Base-by-base conservation (phyloP, 2,329 filamentous ascomycete genomes). In the Dothidotthia symphoricarpi region DNA sequence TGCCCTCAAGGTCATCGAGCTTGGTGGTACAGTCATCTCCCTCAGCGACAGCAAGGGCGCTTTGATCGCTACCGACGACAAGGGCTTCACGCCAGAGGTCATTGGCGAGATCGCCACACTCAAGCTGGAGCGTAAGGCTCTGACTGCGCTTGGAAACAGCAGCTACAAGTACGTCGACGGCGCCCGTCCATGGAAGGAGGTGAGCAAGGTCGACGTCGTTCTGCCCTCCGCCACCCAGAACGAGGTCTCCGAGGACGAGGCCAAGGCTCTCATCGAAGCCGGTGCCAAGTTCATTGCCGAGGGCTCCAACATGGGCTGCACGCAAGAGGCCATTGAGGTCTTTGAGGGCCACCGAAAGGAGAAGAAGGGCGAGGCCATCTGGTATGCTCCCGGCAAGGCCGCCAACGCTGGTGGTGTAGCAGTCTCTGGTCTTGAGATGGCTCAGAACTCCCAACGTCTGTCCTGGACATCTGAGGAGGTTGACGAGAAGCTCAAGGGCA, bases 221-320 rank as follows among this genome's bases (percentile, higher is more conserved):
- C 85, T 97, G 40, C 93, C 93, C 36, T 90, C 81, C 61, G 93
- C 93, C 27, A 97, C 93, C 44, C 90, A 98, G 78, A 98, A 98
- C 77, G 93, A 98, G 75, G 88, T 98, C 63, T 89, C 80, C 64
- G 82, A 83, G 66, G 88, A 93, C 59, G 93, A 98, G 77, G 93
- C 90, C 36, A 76, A 88, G 74, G 82, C 80, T 13, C 81, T 97
- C 29, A 81, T 96, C 43, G 77, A 77, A 33, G 79, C 78, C 43
- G 91, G 91, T 54, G 80, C 78, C 64, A 81, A 84, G 67, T 94
- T 88, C 75, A 84, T 97, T 53, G 93, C 93, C 41, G 93, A 98
- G 75, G 93, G 93, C 40, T 93, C 86, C 73, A 97, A 97, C 82
- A 97, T 98, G 93, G 93, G 93, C 51, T 96, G 89, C 78, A 96